These are phyloP conservation scores for Penicillium janthinellum DNA, from an alignment of 2,329 filamentous ascomycete species.

Conservation along the genomic window DNA sequence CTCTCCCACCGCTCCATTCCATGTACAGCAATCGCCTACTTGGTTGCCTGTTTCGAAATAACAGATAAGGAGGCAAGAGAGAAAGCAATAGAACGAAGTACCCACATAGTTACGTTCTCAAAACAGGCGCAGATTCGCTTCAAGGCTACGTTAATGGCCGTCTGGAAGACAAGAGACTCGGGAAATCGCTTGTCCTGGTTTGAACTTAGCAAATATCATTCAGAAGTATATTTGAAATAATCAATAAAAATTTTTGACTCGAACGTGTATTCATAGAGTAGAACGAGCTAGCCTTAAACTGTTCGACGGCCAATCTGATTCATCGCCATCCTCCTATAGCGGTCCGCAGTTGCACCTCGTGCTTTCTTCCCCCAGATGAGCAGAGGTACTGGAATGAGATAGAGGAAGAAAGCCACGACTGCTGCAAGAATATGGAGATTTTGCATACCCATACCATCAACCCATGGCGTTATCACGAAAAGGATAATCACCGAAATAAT, in stretches of 20 bases:
- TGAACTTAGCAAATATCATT: constrained; percentile 1
- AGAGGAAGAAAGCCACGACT: constrained; percentile 17
- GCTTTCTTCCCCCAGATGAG: constrained; percentile 30
- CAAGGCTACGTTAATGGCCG: background rate
- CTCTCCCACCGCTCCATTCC: constrained; percentile 11
- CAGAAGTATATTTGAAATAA: background rate
- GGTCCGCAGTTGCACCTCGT: constrained; percentile 17
- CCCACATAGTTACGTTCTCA: constrained; percentile 14
- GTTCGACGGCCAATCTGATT: constrained; percentile 23
- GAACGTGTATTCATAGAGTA: too few relatives aligned
- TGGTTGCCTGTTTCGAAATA: constrained; percentile 17
- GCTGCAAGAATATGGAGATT: constrained; percentile 25
- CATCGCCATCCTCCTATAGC: constrained; percentile 22
- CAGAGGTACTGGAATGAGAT: constrained; percentile 24
- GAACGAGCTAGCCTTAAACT: constrained; percentile 1
- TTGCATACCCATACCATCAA: constrained; percentile 25
- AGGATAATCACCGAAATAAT: constrained; percentile 47
- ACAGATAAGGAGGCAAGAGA: background rate
- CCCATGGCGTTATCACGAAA: constrained; percentile 49
- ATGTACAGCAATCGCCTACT: constrained; percentile 14
- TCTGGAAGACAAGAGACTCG: constrained; percentile 13
- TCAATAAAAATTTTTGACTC: too few relatives aligned
- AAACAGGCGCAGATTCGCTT: constrained; percentile 11
- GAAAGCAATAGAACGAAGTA: background rate
- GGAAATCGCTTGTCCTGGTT: constrained; percentile 13